Evolutionary conservation across 2,329 filamentous ascomycete genomes (phyloP).

Genomic region (Neopestalotiopsis sp.): DNA sequence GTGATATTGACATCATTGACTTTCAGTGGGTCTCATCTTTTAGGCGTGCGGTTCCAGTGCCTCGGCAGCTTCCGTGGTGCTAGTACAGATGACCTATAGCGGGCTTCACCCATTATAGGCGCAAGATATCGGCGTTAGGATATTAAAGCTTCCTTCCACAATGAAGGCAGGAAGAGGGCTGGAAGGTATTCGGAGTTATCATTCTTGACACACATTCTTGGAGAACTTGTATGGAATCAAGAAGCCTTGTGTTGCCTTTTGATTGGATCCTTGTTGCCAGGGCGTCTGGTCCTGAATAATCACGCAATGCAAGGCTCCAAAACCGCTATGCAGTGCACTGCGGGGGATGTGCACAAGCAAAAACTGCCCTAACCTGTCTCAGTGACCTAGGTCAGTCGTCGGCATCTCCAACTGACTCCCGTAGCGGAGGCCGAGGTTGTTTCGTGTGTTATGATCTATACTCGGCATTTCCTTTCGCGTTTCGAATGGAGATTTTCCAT

Average conservation of each 20-base stretch:
- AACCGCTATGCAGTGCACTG: not conserved
- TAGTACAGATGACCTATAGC: not conserved
- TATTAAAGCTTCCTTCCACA: not conserved
- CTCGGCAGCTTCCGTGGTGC: not conserved
- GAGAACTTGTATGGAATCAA: no score
- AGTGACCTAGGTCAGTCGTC: not conserved
- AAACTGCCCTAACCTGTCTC: not conserved
- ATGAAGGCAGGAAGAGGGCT: not conserved
- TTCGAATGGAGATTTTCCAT: no score
- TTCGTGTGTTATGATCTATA: no score
- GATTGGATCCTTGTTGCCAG: not conserved
- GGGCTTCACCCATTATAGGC: not conserved
- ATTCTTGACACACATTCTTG: not conserved
- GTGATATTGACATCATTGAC: conserved; percentile 3
- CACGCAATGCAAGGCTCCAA: not conserved
- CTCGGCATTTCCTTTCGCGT: no score
- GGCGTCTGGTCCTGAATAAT: not conserved
- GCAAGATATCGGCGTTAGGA: not conserved
- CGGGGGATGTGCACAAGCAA: not conserved
- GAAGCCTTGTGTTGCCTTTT: not conserved
- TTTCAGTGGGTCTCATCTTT: not conserved
- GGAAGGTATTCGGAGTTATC: no score
- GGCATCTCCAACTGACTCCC: not conserved
- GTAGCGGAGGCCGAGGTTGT: not conserved
- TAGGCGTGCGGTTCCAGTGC: not conserved